A percentile compares a stretch with the other conserved stretches of the same genome.
Evolutionary conservation across 192 early-diverging fungal genomes (phyloP).

Genomic region (Backusella mclennaniae): DNA sequence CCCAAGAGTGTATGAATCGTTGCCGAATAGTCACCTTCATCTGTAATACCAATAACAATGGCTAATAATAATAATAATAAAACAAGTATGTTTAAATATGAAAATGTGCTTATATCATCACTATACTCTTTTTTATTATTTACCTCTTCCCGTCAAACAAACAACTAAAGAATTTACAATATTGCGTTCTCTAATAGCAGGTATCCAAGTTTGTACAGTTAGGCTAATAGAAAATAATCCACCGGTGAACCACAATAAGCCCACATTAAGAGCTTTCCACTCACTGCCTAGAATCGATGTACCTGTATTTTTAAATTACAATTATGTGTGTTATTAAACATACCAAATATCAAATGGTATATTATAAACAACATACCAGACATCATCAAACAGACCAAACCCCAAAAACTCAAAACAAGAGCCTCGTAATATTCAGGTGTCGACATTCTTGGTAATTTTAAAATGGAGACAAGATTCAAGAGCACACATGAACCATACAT

Average conservation of each 20-base stretch:
- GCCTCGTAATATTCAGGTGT: conserved; percentile 41
- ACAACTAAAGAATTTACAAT: conserved; percentile 39
- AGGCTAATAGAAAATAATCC: conserved; percentile 40
- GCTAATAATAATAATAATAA: neutral
- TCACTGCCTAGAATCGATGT: conserved; percentile 11
- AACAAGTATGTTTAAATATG: neutral
- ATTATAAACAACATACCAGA: neutral
- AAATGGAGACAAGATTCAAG: conserved; percentile 39
- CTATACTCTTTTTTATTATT: neutral
- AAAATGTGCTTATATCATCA: neutral
- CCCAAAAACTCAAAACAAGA: conserved; percentile 38
- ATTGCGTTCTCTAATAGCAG: conserved; percentile 36
- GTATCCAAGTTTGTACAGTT: conserved; percentile 29
- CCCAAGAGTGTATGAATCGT: conserved; percentile 13
- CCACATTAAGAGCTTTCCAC: conserved; percentile 38
- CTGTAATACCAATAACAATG: conserved; percentile 5
- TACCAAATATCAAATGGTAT: too few species aligned
- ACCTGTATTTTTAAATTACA: neutral
- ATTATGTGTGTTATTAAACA: neutral
- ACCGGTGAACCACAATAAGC: conserved; percentile 44
- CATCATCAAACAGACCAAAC: conserved; percentile 33
- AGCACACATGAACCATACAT: conserved; percentile 40
- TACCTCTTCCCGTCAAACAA: conserved; percentile 40
- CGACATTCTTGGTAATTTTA: conserved; percentile 27
- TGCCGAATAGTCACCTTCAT: conserved; percentile 3